Evolutionary conservation across 345 rosid species (phyloP).

Genomic region (Aquilaria malaccensis): DNA sequence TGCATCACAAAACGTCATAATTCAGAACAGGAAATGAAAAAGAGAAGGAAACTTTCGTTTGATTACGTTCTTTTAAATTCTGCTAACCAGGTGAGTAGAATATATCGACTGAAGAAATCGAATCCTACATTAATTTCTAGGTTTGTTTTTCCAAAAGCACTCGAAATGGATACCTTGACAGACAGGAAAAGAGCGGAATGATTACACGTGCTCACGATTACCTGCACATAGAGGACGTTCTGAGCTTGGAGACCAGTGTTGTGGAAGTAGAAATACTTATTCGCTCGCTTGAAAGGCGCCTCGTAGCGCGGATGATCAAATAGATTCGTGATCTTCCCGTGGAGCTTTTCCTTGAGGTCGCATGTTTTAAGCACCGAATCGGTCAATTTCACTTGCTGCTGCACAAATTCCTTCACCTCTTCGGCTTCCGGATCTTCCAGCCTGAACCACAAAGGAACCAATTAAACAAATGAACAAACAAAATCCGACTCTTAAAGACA

Average conservation of each 20-base stretch:
- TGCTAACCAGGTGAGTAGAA: not conserved
- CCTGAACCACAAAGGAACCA: slow-evolving; percentile 31
- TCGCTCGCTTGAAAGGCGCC: slow-evolving; percentile 56
- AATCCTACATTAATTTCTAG: not conserved
- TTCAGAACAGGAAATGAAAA: not conserved
- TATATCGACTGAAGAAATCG: too few species aligned
- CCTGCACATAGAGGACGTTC: slow-evolving; percentile 73
- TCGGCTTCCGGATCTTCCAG: slow-evolving; percentile 87
- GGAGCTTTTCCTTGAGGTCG: slow-evolving; percentile 50
- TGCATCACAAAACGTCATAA: too few species aligned
- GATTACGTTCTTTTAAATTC: too few species aligned
- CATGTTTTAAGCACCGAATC: slow-evolving; percentile 56
- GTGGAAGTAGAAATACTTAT: slow-evolving; percentile 71
- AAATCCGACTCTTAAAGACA: slow-evolving; percentile 1
- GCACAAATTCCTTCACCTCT: slow-evolving; percentile 67
- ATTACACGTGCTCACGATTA: not conserved
- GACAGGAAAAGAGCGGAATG: too few species aligned
- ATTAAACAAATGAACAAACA: not conserved
- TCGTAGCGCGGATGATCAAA: slow-evolving; percentile 83
- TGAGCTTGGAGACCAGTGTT: slow-evolving; percentile 92
- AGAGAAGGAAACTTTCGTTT: not conserved
- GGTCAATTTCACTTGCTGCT: slow-evolving; percentile 59
- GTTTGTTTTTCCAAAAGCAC: not conserved
- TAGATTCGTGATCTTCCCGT: slow-evolving; percentile 47
- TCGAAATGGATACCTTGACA: too few species aligned